Conservation (phyloP, 139 green algal genomes). For the Protoeuglena noctilucae region DNA sequence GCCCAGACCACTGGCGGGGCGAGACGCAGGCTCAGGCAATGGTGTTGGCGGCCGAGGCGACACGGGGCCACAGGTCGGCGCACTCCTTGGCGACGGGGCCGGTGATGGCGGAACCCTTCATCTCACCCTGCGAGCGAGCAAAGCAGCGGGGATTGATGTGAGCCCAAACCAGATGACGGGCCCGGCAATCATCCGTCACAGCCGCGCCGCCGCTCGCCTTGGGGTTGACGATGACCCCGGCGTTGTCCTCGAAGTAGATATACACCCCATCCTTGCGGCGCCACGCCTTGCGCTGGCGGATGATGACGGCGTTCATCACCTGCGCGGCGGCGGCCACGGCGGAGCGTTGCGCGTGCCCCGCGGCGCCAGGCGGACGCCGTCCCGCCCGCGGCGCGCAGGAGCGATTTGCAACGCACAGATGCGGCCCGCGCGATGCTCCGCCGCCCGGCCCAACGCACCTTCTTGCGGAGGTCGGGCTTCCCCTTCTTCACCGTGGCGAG, state of each 20-base stretch:
- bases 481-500: slow-evolving; percentile 99
- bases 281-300: slow-evolving; percentile 96
- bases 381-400: neutral
- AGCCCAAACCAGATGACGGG: slow-evolving; percentile 8
- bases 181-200: slow-evolving; percentile 3
- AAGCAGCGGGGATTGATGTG: slow-evolving; percentile 9
- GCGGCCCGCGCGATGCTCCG: neutral
- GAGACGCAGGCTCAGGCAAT: no score
- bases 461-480: slow-evolving; percentile 99
- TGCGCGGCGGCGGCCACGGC: no score
- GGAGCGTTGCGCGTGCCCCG: no score
- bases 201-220: no score
- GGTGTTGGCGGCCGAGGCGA: slow-evolving; percentile 91
- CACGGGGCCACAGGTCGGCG: slow-evolving; percentile 96
- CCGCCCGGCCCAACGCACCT: slow-evolving; percentile 25
- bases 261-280: slow-evolving; percentile 91
- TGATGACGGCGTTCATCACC: slow-evolving; percentile 66
- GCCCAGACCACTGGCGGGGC: no score
- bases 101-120: slow-evolving; percentile 85
- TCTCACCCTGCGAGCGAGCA: slow-evolving; percentile 3
- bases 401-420: neutral
- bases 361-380: neutral
- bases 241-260: slow-evolving; percentile 99
- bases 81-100: slow-evolving; percentile 98
- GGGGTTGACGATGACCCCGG: slow-evolving; percentile 97